Evolutionary conservation across 331 rosid genomes (phyloP).

Genomic region (Saraca asoca): DNA sequence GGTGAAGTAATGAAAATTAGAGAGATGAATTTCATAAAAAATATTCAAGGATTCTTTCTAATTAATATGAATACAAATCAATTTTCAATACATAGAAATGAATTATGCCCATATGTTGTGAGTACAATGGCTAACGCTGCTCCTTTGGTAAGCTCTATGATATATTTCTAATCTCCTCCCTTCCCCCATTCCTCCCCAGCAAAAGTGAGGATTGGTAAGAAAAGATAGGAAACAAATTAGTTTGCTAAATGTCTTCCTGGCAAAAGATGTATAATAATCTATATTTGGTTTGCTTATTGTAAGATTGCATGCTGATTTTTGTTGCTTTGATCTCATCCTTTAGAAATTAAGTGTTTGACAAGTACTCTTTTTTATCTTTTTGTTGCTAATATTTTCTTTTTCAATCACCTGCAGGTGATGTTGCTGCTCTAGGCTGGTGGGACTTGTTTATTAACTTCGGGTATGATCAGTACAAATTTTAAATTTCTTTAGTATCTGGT

Average conservation of each 20-base stretch:
- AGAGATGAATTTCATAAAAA: background rate
- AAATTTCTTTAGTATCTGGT: slow-evolving; percentile 25
- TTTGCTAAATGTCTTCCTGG: background rate
- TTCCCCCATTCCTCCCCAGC: background rate
- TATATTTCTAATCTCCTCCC: background rate
- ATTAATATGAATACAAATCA: background rate
- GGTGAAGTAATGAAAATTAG: background rate
- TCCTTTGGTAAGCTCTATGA: background rate
- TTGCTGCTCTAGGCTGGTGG: slow-evolving; percentile 95
- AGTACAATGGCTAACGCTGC: background rate
- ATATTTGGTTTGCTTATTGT: background rate
- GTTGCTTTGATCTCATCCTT: slow-evolving; percentile 8
- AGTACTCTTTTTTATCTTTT: slow-evolving; percentile 20
- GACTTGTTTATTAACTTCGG: slow-evolving; percentile 89
- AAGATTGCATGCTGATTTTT: slow-evolving; percentile 10
- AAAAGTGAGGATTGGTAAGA: slow-evolving; percentile 2
- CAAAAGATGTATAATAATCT: background rate
- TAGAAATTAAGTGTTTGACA: background rate
- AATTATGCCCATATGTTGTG: background rate
- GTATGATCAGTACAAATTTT: slow-evolving; percentile 52
- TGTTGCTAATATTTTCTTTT: slow-evolving; percentile 21
- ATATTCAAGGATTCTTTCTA: background rate
- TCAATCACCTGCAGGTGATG: slow-evolving; percentile 67
- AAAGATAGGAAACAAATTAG: background rate
- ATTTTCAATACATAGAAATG: background rate